phyloP scores from a whole-genome alignment of 768 basidiomycete species.

The Tulasnella sp. region DNA sequence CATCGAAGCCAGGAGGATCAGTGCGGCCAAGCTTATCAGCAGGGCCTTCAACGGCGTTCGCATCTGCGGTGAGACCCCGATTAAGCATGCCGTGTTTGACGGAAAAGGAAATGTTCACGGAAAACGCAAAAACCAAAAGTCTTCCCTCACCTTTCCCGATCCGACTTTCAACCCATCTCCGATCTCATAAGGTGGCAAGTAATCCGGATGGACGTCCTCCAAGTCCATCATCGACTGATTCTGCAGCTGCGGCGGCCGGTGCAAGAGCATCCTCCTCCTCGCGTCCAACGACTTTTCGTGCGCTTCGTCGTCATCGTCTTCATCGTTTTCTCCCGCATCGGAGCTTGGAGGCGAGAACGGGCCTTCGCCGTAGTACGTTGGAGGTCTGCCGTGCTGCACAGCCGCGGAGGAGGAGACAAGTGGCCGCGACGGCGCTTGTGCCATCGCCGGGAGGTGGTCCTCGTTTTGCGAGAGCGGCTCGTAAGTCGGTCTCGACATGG shows the following conservation, averaged over 20 bases:
- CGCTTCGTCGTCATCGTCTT: conserved; percentile 31
- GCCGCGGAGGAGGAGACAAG: background rate
- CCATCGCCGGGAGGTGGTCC: conserved; percentile 31
- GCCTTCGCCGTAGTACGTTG: conserved; percentile 68
- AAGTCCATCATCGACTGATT: conserved; percentile 32
- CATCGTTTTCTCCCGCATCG: conserved; percentile 51
- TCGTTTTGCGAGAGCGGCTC: conserved; percentile 38
- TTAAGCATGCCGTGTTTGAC: background rate
- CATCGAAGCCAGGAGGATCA: conserved; percentile 59
- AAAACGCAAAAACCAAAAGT: background rate
- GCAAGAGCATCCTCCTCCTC: background rate
- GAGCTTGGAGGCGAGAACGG: conserved; percentile 75
- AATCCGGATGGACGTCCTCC: conserved; percentile 32
- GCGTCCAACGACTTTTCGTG: conserved; percentile 13
- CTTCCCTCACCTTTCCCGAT: conserved; percentile 34
- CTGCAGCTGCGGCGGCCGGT: conserved; percentile 32
- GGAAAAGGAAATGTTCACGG: background rate
- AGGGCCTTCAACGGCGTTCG: conserved; percentile 50
- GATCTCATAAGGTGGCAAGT: conserved; percentile 12
- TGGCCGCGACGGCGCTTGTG: background rate
- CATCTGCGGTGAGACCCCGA: background rate
- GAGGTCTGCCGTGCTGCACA: conserved; percentile 34
- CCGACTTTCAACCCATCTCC: conserved; percentile 30
- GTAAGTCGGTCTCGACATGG: conserved; percentile 38
- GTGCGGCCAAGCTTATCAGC: conserved; percentile 54